Evolutionary conservation across 2,329 filamentous ascomycete species (phyloP), one percentile per base, ranked within the genome.

Genomic region (Aspergillus unguis): DNA sequence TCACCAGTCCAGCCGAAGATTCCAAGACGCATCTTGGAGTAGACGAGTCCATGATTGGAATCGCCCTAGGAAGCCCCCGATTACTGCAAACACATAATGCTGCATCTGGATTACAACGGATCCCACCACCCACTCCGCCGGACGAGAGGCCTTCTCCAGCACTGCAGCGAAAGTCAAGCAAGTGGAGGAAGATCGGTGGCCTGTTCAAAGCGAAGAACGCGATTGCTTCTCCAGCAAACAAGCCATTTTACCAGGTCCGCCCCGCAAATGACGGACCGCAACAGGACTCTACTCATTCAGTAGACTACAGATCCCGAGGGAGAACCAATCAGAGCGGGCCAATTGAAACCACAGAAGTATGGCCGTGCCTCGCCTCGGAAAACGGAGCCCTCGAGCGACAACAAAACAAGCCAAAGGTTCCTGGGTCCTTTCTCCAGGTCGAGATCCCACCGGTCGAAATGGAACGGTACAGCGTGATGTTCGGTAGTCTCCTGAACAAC

Each of bases 401-500:
- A 33, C 37, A 52, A 27, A 10, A 23, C 17, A 41, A 25, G 17
- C 51, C 55, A n/a, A 58, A 57, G 27, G 23, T 9, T n/a, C 37
- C 44, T 4, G 51, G 55, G 17, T 65, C 74, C 2, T 69, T 86
- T 5, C 75, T 96, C 23, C 80, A 91, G 61, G 80, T 96, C 11
- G 84, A 92, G 48, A 94, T 96, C 52, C 92, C 92, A 1, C 81
- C 82, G 45, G 80, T 88, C 50, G 84, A 87, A 57, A 79, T 97
- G 79, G 92, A 96, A 67, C 80, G 92, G 44, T 97, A 96, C 62
- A 96, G 91, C 62, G 82, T 96, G 59, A 96, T 96, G 92, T 96
- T 97, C 65, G 84, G 86, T 50, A 82, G 82, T 35, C 77, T 96
- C 5, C 75, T 96, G 27, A 80, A 63, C 32, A 65, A 68, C 83